Evolutionary conservation across 2,329 filamentous ascomycete species (phyloP), one percentile per base, ranked within the genome.

Genomic region (Macrophomina pseudophaseolina): DNA sequence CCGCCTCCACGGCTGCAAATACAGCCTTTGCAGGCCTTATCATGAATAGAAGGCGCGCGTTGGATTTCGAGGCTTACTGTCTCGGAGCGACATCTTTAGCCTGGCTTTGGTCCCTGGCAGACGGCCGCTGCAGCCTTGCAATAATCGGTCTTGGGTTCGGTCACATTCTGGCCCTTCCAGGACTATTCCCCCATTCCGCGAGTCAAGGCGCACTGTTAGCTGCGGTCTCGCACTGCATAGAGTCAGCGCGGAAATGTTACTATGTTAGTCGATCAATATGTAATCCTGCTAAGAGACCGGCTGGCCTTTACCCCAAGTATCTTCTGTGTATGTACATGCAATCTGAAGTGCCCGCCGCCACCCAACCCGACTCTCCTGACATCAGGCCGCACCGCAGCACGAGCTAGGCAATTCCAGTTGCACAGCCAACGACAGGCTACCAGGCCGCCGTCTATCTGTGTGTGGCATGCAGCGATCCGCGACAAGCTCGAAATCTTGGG

Each of bases 211-310:
- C 9, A 6, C n/a, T 46, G 54, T 59, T 18, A 11, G 42, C 56
- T 23, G 18, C 35, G 11, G 51, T 28, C 48, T 28, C 48, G 4
- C 18, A 51, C 48, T 30, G 48, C 48, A 51, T 51, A 51, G 48
- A 30, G 23, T 51, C 48, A 3, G 48, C 9, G 18, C 48, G 9
- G 48, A 30, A 51, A 30, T 18, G 48, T 9, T 33, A 42, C 40
- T 60, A 48, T 44, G 32, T 46, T 48, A 48, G 56, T 60, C 56
- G 56, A 60, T 46, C 42, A 60, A 46, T 59, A 44, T 48, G 56
- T 42, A 60, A 33, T 48, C 16, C 56, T 23, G 56, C 42, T 33
- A 60, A 60, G 56, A 16, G 56, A 46, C 28, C 35, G 30, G 3
- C 35, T 18, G 23, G 3, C 12, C n/a, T 23, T 44, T 56, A 35